A percentile compares a stretch with the other conserved stretches of the same genome.
These are phyloP conservation scores for Termitomyces sp. DNA, from an alignment of 768 basidiomycete species.

Conservation along the genomic window DNA sequence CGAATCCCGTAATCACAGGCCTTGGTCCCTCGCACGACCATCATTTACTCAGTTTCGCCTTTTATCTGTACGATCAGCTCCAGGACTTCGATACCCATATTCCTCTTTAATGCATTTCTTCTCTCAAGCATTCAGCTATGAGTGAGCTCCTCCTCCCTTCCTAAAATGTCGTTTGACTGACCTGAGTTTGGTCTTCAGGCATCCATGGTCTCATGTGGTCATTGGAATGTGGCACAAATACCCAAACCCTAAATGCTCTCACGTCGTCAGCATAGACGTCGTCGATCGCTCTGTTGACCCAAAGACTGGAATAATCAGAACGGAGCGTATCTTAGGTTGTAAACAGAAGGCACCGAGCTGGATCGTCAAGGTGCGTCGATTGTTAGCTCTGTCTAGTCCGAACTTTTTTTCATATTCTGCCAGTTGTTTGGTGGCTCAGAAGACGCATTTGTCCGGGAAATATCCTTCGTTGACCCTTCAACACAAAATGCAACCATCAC, in stretches of 20 bases:
- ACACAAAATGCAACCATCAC: slow-evolving; percentile 79
- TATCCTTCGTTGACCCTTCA: slow-evolving; percentile 87
- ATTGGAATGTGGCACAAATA: slow-evolving; percentile 96
- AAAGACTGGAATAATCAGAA: slow-evolving; percentile 82
- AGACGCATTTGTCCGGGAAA: slow-evolving; percentile 92
- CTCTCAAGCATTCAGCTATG: slow-evolving; percentile 78
- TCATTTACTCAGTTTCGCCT: slow-evolving; percentile 8
- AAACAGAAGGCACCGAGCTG: slow-evolving; percentile 89
- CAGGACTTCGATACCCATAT: slow-evolving; percentile 20
- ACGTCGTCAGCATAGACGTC: slow-evolving; percentile 85
- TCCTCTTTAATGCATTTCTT: slow-evolving; percentile 71
- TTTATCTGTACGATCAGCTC: slow-evolving; percentile 23
- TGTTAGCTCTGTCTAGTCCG: not conserved
- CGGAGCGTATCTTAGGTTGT: slow-evolving; percentile 85
- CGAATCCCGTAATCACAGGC: slow-evolving; percentile 4
- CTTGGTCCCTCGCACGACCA: slow-evolving; percentile 12
- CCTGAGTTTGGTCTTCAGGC: slow-evolving; percentile 38
- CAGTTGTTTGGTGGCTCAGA: slow-evolving; percentile 91
- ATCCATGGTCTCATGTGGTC: slow-evolving; percentile 87
- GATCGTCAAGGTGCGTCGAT: slow-evolving; percentile 79
- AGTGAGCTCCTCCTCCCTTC: slow-evolving; percentile 47
- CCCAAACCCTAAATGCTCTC: slow-evolving; percentile 88
- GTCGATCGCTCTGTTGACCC: slow-evolving; percentile 81
- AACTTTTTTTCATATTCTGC: not conserved
- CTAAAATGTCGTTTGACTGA: slow-evolving; percentile 11